Conservation (phyloP, 768 basidiomycete species). For the Calocybe indica region DNA sequence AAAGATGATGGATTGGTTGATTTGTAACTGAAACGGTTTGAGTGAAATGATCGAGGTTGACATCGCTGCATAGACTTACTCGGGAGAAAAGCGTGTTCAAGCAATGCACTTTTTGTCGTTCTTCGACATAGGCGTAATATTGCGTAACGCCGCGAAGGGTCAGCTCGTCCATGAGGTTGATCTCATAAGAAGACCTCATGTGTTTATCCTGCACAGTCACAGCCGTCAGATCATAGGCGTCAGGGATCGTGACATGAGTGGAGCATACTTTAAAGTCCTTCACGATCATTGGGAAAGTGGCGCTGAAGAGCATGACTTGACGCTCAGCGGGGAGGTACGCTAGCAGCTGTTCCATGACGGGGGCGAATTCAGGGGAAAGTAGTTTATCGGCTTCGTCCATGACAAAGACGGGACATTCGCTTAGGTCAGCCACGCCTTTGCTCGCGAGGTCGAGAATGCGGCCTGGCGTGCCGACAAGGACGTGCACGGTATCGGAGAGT, state of each 20-base stretch:
- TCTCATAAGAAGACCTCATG: slow-evolving; percentile 93
- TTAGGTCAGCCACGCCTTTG: slow-evolving; percentile 90
- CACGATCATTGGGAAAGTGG: slow-evolving; percentile 98
- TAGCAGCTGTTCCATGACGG: slow-evolving; percentile 96
- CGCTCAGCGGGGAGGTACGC: slow-evolving; percentile 76
- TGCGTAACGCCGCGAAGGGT: slow-evolving; percentile 98
- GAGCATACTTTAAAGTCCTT: slow-evolving; percentile 91
- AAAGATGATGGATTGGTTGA: slow-evolving; percentile 99
- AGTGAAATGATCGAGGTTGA: background rate
- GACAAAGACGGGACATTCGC: slow-evolving; percentile 92
- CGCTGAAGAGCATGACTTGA: slow-evolving; percentile 99
- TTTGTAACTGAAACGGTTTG: slow-evolving; percentile 72
- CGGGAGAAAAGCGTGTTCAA: slow-evolving; percentile 99
- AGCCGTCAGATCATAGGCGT: slow-evolving; percentile 1
- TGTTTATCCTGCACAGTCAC: slow-evolving; percentile 70
- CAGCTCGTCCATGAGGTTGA: slow-evolving; percentile 99
- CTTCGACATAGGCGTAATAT: slow-evolving; percentile 99
- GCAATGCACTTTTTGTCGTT: slow-evolving; percentile 99
- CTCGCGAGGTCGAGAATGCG: slow-evolving; percentile 92
- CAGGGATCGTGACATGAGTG: background rate
- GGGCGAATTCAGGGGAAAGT: slow-evolving; percentile 94
- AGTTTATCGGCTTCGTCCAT: slow-evolving; percentile 99
- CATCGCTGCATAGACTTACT: slow-evolving; percentile 34
- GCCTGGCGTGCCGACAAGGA: slow-evolving; percentile 96
- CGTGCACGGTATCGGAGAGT: slow-evolving; percentile 83